Conservation (phyloP, 2,329 filamentous ascomycete genomes). For the Endoconidiophora polonica region DNA sequence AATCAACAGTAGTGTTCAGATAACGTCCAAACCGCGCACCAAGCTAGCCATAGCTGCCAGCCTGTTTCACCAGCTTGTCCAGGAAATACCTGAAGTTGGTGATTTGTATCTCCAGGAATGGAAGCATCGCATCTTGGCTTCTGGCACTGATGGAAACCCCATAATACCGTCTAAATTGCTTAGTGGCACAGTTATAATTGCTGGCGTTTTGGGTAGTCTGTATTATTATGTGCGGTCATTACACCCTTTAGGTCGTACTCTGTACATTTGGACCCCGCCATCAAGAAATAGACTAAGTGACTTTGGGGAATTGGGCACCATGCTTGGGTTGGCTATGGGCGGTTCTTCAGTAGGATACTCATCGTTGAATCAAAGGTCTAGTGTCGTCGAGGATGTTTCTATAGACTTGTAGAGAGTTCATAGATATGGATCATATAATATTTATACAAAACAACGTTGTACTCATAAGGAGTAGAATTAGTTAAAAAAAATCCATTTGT, state of each 20-base stretch:
- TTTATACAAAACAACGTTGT: neutral
- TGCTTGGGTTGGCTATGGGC: conserved; percentile 21
- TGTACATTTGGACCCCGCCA: conserved; percentile 26
- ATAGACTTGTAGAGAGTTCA: conserved; percentile 9
- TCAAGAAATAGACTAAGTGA: conserved; percentile 21
- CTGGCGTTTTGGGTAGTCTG: conserved; percentile 23
- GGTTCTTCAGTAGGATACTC: conserved; percentile 1
- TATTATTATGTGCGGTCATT: conserved; percentile 24
- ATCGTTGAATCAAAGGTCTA: neutral
- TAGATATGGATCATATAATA: neutral
- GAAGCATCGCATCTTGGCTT: conserved; percentile 19
- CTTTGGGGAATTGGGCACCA: conserved; percentile 31
- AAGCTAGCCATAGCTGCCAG: conserved; percentile 17
- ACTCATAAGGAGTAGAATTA: neutral
- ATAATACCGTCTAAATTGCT: conserved; percentile 13
- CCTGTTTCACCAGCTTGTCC: conserved; percentile 20
- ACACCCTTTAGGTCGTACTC: conserved; percentile 28
- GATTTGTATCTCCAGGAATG: conserved; percentile 17
- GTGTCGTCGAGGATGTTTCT: conserved; percentile 7
- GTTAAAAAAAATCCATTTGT: neutral
- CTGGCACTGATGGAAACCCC: neutral
- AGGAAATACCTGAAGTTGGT: conserved; percentile 19
- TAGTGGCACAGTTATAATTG: conserved; percentile 19
- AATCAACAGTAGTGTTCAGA: conserved; percentile 17
- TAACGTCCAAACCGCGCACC: conserved; percentile 17